Evolutionary conservation across 495 filamentous ascomycete genomes (phyloP).

Genomic region (Neurospora sp.): DNA sequence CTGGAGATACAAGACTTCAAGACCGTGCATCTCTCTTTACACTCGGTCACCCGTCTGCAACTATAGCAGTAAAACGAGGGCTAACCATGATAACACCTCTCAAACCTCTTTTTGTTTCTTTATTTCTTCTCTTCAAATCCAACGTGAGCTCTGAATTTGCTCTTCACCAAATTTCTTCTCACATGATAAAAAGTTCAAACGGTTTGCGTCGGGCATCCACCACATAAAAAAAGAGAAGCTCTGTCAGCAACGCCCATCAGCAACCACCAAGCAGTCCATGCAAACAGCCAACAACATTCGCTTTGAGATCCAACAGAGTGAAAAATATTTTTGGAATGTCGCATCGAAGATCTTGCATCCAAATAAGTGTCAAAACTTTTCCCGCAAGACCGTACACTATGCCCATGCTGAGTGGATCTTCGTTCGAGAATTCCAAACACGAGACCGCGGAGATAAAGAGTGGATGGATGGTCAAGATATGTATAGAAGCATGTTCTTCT

Average conservation of each 20-base stretch:
- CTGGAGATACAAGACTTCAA: neutral
- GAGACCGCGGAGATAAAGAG: neutral
- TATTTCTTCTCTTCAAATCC: neutral
- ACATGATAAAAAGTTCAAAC: neutral
- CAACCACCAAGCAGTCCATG: neutral
- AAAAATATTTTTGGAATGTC: neutral
- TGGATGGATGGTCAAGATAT: neutral
- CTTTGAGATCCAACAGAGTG: neutral
- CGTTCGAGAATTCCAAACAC: neutral
- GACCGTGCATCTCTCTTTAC: neutral
- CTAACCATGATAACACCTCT: neutral
- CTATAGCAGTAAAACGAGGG: neutral
- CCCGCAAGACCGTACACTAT: neutral
- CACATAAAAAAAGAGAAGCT: neutral
- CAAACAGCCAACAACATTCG: neutral
- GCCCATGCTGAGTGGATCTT: neutral
- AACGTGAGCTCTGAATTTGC: neutral
- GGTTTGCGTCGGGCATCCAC: neutral
- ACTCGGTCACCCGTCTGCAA: neutral
- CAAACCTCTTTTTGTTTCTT: neutral
- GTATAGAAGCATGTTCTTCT: neutral
- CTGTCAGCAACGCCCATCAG: neutral
- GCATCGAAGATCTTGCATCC: neutral
- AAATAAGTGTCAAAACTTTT: neutral
- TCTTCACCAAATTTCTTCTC: neutral